Conservation (phyloP, 2,329 filamentous ascomycete genomes). For the Claviceps sorghi region DNA sequence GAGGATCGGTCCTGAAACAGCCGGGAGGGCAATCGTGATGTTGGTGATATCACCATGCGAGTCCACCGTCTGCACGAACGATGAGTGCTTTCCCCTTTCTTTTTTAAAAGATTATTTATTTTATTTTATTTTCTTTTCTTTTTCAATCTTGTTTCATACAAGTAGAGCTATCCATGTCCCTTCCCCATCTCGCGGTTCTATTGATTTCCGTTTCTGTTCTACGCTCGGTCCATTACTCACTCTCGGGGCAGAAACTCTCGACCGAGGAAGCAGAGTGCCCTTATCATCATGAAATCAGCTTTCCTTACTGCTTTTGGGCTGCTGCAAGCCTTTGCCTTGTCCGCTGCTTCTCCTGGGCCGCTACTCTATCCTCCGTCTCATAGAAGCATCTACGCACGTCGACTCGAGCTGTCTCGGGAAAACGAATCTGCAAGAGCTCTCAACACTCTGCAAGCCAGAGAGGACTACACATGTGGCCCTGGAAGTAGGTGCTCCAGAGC, state of each 20-base stretch:
- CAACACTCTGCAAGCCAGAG: not conserved
- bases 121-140: no score
- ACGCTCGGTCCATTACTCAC: not conserved
- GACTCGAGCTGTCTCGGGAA: not conserved
- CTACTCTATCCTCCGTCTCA: not conserved
- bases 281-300: not conserved
- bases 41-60: not conserved
- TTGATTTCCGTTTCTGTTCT: no score
- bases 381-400: not conserved
- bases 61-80: not conserved
- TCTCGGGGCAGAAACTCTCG: not conserved
- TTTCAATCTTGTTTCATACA: no score
- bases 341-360: not conserved
- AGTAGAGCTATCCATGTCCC: no score
- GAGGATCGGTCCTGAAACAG: not conserved
- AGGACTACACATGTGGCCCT: not conserved
- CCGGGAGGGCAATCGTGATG: not conserved
- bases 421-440: not conserved
- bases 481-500: not conserved
- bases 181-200: no score
- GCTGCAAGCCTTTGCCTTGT: not conserved
- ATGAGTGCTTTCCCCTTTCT: no score
- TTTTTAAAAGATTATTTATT: no score
- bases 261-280: not conserved
- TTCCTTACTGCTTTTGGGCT: not conserved